Evolutionary conservation across 345 rosid genomes (phyloP).

Genomic region (Eucalyptus fibrosa): DNA sequence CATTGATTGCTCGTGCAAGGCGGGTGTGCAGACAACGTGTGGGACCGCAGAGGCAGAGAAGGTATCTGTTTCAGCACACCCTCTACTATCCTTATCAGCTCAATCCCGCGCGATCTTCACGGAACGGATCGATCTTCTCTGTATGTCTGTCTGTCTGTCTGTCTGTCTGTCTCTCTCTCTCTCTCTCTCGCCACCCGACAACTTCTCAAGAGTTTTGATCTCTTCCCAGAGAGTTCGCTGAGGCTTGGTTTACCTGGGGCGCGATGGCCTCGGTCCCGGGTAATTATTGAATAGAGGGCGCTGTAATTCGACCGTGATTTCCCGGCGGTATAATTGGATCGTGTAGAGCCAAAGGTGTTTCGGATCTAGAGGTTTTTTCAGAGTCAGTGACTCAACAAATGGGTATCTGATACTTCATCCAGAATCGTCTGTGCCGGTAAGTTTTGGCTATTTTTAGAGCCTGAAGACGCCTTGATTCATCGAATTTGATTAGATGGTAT

Average conservation of each 20-base stretch:
- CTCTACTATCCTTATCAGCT: neutral
- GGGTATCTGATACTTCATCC: neutral
- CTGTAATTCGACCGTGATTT: neutral
- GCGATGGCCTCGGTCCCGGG: neutral
- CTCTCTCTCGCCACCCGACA: neutral
- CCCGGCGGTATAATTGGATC: neutral
- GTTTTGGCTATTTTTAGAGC: neutral
- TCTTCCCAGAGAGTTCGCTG: neutral
- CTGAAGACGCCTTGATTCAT: neutral
- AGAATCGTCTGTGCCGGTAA: neutral
- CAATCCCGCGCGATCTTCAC: neutral
- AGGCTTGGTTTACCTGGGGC: neutral
- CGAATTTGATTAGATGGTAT: neutral
- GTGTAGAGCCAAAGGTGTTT: neutral
- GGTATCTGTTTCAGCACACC: neutral
- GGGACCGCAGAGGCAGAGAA: neutral
- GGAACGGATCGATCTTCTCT: neutral
- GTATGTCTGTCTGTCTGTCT: neutral
- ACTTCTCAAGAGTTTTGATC: neutral
- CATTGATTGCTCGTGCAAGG: neutral
- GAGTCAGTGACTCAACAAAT: neutral
- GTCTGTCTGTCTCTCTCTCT: neutral
- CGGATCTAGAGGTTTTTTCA: neutral
- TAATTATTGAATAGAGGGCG: neutral
- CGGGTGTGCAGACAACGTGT: neutral